Percentiles rank a stretch among this genome's conserved stretches.
These are phyloP conservation scores for Naematelia encephala DNA, from an alignment of 768 basidiomycete genomes.

Conservation along the genomic window DNA sequence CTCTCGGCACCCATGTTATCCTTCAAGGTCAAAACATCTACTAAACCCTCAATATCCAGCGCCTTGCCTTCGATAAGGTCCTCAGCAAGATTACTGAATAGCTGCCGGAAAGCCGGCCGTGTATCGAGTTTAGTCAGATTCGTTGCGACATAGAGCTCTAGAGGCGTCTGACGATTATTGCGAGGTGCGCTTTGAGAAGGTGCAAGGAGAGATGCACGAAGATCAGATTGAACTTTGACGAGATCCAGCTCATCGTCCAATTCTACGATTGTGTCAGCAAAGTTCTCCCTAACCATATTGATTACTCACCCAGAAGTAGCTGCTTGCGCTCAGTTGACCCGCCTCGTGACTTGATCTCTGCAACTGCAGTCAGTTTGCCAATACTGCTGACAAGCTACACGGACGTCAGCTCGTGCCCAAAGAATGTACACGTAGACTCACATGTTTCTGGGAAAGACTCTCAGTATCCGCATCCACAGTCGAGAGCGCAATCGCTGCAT, in stretches of 20 bases:
- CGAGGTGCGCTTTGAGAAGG: background rate
- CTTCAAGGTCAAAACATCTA: conserved; percentile 81
- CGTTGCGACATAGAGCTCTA: conserved; percentile 20
- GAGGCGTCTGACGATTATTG: background rate
- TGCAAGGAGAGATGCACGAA: conserved; percentile 61
- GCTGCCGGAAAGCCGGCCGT: conserved; percentile 59
- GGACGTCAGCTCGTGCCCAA: conserved; percentile 7
- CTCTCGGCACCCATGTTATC: conserved; percentile 61
- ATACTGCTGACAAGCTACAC: conserved; percentile 81
- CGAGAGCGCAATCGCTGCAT: conserved; percentile 64
- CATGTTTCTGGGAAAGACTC: conserved; percentile 72
- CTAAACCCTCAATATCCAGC: conserved; percentile 70
- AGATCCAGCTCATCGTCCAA: conserved; percentile 87
- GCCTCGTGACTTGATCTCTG: conserved; percentile 57
- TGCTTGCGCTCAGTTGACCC: conserved; percentile 15
- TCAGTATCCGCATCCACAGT: conserved; percentile 60
- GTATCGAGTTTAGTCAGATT: conserved; percentile 57
- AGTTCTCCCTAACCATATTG: background rate
- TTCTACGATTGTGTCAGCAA: conserved; percentile 54
- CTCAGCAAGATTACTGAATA: conserved; percentile 68
- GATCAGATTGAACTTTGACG: conserved; percentile 72
- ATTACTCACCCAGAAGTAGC: conserved; percentile 22
- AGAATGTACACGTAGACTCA: conserved; percentile 50
- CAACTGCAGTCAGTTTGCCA: conserved; percentile 78
- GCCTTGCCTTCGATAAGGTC: conserved; percentile 70